These are phyloP conservation scores for Ensete ventricosum DNA, from an alignment of 176 grass and related monocot genomes.

Conservation along the genomic window DNA sequence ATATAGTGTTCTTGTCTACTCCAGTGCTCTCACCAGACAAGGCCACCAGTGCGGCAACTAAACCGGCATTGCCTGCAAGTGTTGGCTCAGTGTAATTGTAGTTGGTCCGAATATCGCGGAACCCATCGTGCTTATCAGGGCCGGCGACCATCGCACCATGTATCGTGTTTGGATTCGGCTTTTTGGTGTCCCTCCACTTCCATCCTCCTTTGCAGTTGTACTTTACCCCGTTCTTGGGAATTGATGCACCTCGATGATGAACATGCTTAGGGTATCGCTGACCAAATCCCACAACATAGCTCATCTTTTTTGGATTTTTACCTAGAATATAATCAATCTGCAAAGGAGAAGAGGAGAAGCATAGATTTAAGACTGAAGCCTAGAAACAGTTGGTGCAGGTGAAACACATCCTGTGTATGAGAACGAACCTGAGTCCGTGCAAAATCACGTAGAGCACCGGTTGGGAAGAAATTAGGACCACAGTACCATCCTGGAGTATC, in stretches of 20 bases:
- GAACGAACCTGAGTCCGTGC: neutral
- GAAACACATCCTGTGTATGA: neutral
- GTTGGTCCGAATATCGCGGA: conserved; percentile 11
- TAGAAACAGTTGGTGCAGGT: neutral
- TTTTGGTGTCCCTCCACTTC: conserved; percentile 17
- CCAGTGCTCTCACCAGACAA: conserved; percentile 1
- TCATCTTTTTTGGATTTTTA: conserved; percentile 10
- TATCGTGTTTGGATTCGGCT: conserved; percentile 13
- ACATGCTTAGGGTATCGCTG: conserved; percentile 11
- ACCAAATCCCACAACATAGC: conserved; percentile 12
- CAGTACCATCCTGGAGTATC: conserved; percentile 21
- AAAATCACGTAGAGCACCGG: neutral
- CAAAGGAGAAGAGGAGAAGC: neutral
- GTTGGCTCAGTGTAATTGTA: conserved; percentile 13
- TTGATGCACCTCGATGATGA: conserved; percentile 12
- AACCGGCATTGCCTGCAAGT: conserved; percentile 12
- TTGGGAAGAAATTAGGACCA: conserved; percentile 14
- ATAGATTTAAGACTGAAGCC: neutral
- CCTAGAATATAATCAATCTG: conserved; percentile 16
- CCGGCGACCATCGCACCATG: conserved; percentile 1
- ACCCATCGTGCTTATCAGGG: conserved; percentile 8
- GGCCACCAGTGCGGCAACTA: conserved; percentile 11
- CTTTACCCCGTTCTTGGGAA: conserved; percentile 10
- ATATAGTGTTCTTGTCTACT: conserved; percentile 13
- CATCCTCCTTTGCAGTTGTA: conserved; percentile 18